Base-by-base conservation (phyloP, 2,329 filamentous ascomycete genomes). In the Ceratocystis lukuohia region DNA sequence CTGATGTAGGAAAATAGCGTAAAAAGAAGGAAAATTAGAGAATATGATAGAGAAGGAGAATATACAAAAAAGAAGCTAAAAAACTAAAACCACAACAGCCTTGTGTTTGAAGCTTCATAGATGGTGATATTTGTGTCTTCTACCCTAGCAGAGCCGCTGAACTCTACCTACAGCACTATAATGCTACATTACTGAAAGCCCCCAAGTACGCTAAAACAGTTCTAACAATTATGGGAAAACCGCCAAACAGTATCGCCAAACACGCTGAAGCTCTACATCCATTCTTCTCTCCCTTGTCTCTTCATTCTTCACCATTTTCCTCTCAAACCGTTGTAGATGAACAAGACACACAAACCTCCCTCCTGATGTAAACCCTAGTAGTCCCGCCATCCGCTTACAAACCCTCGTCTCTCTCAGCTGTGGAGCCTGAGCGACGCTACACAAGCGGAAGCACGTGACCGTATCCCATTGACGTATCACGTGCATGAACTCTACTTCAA, bases 401-500 rank as follows among this genome's bases (percentile, higher is more conserved):
- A 48, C 20, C 45, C n/a, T 17, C 45, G 45, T 48, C 45, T 48
- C 45, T 20, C 45, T 41, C 37, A 41, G 3, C 37, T 17, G 46
- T 50, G 46, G 46, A 22, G 46, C 6, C n/a, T 12, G 8, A 25
- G 46, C 20, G 17, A 50, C 46, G 46, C 46, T 50, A 50, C 46
- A 50, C 46, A 50, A 50, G 46, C 37, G 10, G 10, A 50, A 6
- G 6, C 46, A 50, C 46, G 46, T 50, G 46, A 50, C 46, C 2
- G 0, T 20, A 8, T n/a, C 7, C 37, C 46, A 22, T 20, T 50
- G 46, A 50, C 46, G 46, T 50, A 57, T 57, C 53, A 57, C 53
- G 53, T 57, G 53, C 25, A 30, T 57, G 22, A 57, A 57, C 53
- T 57, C 22, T 17, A 57, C 53, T 57, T 57, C 53, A 57, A 57